Percentiles rank a stretch among this genome's conserved stretches.
Conservation (phyloP, 2,329 filamentous ascomycete genomes). For the Pseudocercospora eumusae region DNA sequence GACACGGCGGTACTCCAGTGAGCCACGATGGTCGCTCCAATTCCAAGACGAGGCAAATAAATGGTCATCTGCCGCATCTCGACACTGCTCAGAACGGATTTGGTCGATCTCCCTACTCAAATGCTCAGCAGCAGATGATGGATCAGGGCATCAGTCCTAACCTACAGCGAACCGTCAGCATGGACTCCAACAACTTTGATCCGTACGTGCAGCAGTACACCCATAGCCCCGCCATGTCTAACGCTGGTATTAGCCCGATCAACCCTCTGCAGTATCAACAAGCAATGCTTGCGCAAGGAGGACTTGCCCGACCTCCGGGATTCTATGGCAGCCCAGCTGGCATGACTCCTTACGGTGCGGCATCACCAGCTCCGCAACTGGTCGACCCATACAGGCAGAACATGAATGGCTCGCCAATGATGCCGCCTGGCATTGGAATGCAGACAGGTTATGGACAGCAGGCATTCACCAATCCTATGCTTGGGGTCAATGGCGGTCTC, state of each 20-base stretch:
- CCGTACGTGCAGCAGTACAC: constrained; percentile 47
- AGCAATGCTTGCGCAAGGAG: constrained; percentile 51
- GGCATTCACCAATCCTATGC: constrained; percentile 32
- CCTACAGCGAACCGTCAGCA: constrained; percentile 51
- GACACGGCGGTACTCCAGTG: constrained; percentile 43
- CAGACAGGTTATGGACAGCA: constrained; percentile 35
- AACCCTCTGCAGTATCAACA: constrained; percentile 60
- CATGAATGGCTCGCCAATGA: constrained; percentile 43
- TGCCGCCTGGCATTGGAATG: constrained; percentile 42
- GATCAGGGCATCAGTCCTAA: constrained; percentile 42
- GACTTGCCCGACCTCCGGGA: constrained; percentile 36
- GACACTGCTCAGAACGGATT: constrained; percentile 38
- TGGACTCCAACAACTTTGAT: constrained; percentile 53
- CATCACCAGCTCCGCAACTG: constrained; percentile 34
- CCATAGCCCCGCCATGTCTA: constrained; percentile 41
- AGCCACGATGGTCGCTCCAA: constrained; percentile 41
- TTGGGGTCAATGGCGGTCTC: constrained; percentile 33
- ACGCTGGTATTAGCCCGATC: constrained; percentile 39
- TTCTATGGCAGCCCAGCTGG: constrained; percentile 35
- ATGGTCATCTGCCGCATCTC: constrained; percentile 39
- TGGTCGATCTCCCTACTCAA: constrained; percentile 42
- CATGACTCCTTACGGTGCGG: constrained; percentile 32
- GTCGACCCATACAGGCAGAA: constrained; percentile 48
- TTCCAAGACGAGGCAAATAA: constrained; percentile 38
- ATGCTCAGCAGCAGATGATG: constrained; percentile 40